A percentile compares a stretch with the other conserved stretches of the same genome.
These are phyloP conservation scores for Eucalyptus sp. DNA, from an alignment of 345 rosid genomes.

Conservation along the genomic window DNA sequence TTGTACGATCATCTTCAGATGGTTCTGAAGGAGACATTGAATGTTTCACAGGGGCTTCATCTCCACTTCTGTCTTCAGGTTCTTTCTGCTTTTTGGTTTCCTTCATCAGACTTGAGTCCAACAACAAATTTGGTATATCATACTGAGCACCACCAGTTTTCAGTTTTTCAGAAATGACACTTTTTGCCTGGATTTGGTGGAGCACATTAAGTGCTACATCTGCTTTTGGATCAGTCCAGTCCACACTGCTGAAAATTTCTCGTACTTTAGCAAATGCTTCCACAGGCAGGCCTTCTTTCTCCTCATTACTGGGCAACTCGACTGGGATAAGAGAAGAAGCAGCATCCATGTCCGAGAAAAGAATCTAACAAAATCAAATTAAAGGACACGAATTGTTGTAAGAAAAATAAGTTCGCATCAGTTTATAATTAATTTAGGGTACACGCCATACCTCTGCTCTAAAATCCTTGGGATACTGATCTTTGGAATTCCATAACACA, in stretches of 20 bases:
- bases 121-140: conserved; percentile 11
- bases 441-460: conserved; percentile 67
- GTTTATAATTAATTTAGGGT: background rate
- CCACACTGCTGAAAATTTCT: conserved; percentile 72
- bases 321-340: conserved; percentile 47
- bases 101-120: conserved; percentile 5
- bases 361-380: conserved; percentile 29
- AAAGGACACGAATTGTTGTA: background rate
- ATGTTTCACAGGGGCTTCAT: conserved; percentile 7
- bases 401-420: background rate
- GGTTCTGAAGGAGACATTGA: background rate
- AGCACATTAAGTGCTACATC: conserved; percentile 71
- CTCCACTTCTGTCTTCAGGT: conserved; percentile 15
- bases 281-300: conserved; percentile 72
- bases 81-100: conserved; percentile 24
- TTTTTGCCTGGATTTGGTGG: conserved; percentile 55
- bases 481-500: conserved; percentile 72
- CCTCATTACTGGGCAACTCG: conserved; percentile 56
- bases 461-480: conserved; percentile 72
- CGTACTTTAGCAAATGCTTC: conserved; percentile 92
- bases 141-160: background rate
- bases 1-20: background rate
- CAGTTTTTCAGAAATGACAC: conserved; percentile 23
- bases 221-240: conserved; percentile 58
- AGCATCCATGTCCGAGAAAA: conserved; percentile 91